Percentiles rank a stretch among this genome's conserved stretches.
Evolutionary conservation across 2,329 filamentous ascomycete species (phyloP).

Genomic region (Colletotrichum shisoi): DNA sequence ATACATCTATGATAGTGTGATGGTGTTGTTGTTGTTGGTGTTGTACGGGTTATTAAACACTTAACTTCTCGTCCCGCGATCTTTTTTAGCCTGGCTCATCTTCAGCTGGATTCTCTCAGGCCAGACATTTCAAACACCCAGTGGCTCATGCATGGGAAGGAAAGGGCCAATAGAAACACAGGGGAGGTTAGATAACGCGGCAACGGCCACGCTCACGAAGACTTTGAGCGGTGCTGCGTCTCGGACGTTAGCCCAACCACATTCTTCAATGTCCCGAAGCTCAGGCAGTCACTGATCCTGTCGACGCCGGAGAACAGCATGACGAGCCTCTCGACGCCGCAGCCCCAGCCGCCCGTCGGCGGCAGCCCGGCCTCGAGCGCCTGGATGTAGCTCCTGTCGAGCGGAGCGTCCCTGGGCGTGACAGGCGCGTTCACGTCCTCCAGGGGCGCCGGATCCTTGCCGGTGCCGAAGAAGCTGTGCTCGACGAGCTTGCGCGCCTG

Average conservation of each 20-base stretch:
- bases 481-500: constrained; percentile 82
- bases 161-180: background rate
- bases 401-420: constrained; percentile 55
- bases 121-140: background rate
- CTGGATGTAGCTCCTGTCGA: constrained; percentile 83
- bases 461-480: constrained; percentile 53
- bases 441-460: constrained; percentile 41
- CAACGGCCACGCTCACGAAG: background rate
- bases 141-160: background rate
- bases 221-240: constrained; percentile 29
- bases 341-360: constrained; percentile 97
- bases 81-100: background rate
- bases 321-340: constrained; percentile 86
- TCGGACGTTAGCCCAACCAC: constrained; percentile 62
- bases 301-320: constrained; percentile 86
- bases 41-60: constrained; percentile 22
- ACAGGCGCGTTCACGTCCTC: constrained; percentile 45
- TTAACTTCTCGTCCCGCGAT: background rate
- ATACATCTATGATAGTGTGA: constrained; percentile 4
- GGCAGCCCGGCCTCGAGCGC: constrained; percentile 88
- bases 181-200: background rate
- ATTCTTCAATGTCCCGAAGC: constrained; percentile 84
- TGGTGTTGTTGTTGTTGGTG: background rate
- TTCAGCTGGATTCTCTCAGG: background rate
- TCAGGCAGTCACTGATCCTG: constrained; percentile 84